Evolutionary conservation across 1,284 basidiomycete species (phyloP).

Genomic region (Rhodotorula sp.): DNA sequence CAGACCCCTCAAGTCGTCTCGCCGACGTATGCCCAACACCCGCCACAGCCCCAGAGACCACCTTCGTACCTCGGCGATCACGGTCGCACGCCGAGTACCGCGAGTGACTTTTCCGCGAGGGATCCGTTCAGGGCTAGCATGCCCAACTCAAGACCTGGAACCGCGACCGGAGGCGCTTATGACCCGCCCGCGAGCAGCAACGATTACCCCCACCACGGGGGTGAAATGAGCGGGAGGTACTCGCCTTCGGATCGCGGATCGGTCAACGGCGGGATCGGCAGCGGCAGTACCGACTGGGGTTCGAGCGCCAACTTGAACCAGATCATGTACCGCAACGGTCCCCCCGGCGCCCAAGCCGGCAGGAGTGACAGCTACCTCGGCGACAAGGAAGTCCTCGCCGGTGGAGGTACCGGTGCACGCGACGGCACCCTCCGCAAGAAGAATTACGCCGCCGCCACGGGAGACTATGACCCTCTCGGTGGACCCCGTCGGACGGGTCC

Average conservation of each 20-base stretch:
- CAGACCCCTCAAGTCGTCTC: conserved; percentile 11
- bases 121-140: conserved; percentile 1
- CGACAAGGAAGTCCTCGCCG: not conserved
- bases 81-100: conserved; percentile 8
- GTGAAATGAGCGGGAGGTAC: conserved; percentile 1
- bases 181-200: not conserved
- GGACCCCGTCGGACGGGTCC: not conserved
- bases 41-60: not conserved
- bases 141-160: not conserved
- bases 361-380: conserved; percentile 2
- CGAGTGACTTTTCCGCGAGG: conserved; percentile 14
- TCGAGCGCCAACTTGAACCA: conserved; percentile 17
- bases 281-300: not conserved
- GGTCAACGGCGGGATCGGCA: not conserved
- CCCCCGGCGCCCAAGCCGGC: not conserved
- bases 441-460: conserved; percentile 7
- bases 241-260: conserved; percentile 7
- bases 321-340: conserved; percentile 10
- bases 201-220: not conserved
- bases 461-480: conserved; percentile 4
- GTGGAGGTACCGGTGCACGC: not conserved
- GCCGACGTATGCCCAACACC: conserved; percentile 2
- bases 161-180: not conserved
- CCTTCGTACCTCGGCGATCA: conserved; percentile 3
- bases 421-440: conserved; percentile 6